Conservation (phyloP, 2,329 filamentous ascomycete species). For the Colletotrichum magnum region DNA sequence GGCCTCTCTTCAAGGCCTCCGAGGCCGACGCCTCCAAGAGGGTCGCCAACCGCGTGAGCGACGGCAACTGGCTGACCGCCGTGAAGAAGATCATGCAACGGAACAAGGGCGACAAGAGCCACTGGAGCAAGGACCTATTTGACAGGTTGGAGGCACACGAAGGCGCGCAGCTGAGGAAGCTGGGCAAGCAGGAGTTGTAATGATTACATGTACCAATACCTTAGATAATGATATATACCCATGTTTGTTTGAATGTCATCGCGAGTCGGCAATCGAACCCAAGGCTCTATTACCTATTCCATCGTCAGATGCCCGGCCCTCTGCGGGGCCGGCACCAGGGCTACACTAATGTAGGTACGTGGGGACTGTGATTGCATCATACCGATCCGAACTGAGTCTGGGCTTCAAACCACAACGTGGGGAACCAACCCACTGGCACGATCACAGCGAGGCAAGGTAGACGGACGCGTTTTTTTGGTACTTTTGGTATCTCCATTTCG, state of each 20-base stretch:
- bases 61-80: conserved; percentile 36
- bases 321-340: too few relatives aligned
- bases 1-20: conserved; percentile 56
- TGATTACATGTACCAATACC: conserved; percentile 20
- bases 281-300: too few relatives aligned
- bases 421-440: neutral
- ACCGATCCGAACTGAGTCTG: too few relatives aligned
- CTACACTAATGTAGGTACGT: too few relatives aligned
- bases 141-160: conserved; percentile 37
- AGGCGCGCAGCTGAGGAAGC: conserved; percentile 36
- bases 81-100: conserved; percentile 35
- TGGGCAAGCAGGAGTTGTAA: conserved; percentile 48
- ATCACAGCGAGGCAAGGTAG: neutral
- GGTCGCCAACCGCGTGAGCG: conserved; percentile 32
- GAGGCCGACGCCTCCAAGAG: conserved; percentile 38
- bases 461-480: neutral
- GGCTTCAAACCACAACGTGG: too few relatives aligned
- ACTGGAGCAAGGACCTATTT: conserved; percentile 40
- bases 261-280: neutral
- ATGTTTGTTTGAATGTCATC: conserved; percentile 1
- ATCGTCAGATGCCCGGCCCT: too few relatives aligned
- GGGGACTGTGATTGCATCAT: too few relatives aligned
- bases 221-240: conserved; percentile 30
- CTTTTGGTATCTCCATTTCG: conserved; percentile 39
- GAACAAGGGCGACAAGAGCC: conserved; percentile 33